Base-by-base conservation (phyloP, 768 basidiomycete species). In the Leccinum ochraceum region DNA sequence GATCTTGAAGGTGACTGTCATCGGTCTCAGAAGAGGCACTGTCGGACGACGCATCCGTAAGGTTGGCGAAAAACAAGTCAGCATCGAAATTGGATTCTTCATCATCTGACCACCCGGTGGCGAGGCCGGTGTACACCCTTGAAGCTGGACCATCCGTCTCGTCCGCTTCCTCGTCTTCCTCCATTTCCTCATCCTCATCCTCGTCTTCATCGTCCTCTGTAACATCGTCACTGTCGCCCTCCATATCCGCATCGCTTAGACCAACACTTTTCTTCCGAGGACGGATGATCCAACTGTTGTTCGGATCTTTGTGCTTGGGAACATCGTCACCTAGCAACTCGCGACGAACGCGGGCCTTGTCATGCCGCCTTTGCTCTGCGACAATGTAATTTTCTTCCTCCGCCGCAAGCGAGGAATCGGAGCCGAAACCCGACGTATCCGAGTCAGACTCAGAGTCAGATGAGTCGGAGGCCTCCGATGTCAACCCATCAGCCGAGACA, bases 51-150 rank as follows among this genome's bases (percentile, higher is more conserved):
- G 81, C 73, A 67, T 84, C 89, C 39, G 86, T 85, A 46, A 93
- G 82, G 68, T 91, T 88, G 58, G 87, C 85, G 67, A 94, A 93
- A 76, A 94, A 93, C 0, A 93, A 72, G 62, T 93, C 90, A 10
- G 92, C 92, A 66, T 94, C 92, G 66, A 91, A 90, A 61, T 81
- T 84, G 2, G 86, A 87, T 70, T 91, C 90, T 56, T 82, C 90
- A 59, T 87, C 88, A 20, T 89, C 88, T 44, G 87, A 88, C 90
- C 90, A 94, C 48, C 88, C 86, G 1, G 87, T 87, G 53, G 83
- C 86, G 52, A 90, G 80, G 53, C 88, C 89, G 44, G 82, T 81
- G 67, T 86, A 89, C 53, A 77, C 71, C 53, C 69, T 72, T 67
- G 69, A 72, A 63, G 63, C 64, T 67, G 60, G 70, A 64, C 75